Evolutionary conservation across 2,329 filamentous ascomycete genomes (phyloP), one percentile per base, ranked within the genome.

Genomic region (Cladosporium sp.): DNA sequence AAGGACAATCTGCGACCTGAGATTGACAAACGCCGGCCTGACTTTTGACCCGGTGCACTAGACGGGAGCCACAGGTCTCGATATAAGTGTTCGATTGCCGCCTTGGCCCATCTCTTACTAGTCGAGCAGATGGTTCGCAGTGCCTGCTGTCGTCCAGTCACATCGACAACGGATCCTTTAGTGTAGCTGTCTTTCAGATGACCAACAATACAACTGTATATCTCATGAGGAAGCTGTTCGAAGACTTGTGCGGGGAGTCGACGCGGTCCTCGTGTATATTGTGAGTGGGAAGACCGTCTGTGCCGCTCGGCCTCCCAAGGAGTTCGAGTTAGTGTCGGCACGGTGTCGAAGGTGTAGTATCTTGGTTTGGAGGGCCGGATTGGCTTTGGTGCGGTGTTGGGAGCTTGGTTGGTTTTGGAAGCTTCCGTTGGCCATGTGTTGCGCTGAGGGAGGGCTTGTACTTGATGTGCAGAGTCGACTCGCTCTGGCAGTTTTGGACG

Each of bases 61-160:
- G 27, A 58, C 16, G 50, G 67, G 43, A 61, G 35, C 53, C 55
- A 61, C n/a, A 60, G 42, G 41, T 59, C 56, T 8, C 54, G 71
- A 68, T 69, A 82, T 74, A 82, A 63, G 57, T 68, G 68, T 45
- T 67, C 66, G 56, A 72, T 71, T 9, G 77, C 77, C 12, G 72
- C 71, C 54, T 71, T 73, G 56, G 79, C 73, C 79, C 78, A 83
- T n/a, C 71, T 65, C 47, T 76, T 76, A 55, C 74, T 79, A 15
- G 76, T 78, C 53, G 80, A 62, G 41, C 76, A 72, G 25, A 82
- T 65, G 41, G 72, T 72, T 55, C 72, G 70, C 16, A 83, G 61
- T 59, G 83, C 79, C 49, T 70, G 70, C 55, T 79, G 69, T 53
- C 77, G 78, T 57, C 78, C 80, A 47, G 75, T 73, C 38, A 73